Evolutionary conservation across 768 basidiomycete species (phyloP).

Genomic region (Hericium coralloides): DNA sequence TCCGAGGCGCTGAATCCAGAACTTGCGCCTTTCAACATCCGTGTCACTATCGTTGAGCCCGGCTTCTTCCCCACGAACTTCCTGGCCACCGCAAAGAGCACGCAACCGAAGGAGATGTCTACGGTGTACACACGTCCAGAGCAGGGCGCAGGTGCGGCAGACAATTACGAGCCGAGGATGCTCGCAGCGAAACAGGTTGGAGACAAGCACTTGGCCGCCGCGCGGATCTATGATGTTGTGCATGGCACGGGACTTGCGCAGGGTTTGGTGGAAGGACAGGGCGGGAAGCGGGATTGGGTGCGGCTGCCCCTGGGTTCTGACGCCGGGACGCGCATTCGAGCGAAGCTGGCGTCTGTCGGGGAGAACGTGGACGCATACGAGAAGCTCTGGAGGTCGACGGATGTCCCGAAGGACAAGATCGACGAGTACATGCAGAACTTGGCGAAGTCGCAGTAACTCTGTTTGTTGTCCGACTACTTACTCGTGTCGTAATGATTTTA

Average conservation of each 20-base stretch:
- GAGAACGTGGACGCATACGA: conserved; percentile 18
- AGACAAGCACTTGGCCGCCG: conserved; percentile 15
- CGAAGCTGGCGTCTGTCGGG: conserved; percentile 11
- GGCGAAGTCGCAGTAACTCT: too few relatives aligned
- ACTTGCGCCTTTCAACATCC: conserved; percentile 20
- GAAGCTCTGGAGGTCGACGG: conserved; percentile 19
- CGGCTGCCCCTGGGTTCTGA: conserved; percentile 19
- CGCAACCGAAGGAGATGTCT: background rate
- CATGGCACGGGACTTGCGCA: conserved; percentile 13
- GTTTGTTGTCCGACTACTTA: too few relatives aligned
- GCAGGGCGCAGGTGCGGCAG: conserved; percentile 10
- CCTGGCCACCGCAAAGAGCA: conserved; percentile 5
- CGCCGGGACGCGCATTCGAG: conserved; percentile 12
- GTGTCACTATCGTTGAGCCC: conserved; percentile 17
- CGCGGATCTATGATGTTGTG: conserved; percentile 19
- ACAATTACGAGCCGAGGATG: conserved; percentile 1
- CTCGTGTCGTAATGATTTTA: too few relatives aligned
- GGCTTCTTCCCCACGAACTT: conserved; percentile 23
- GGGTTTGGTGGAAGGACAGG: conserved; percentile 6
- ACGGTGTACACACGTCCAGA: conserved; percentile 14
- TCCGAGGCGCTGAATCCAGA: conserved; percentile 20
- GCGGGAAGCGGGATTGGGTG: conserved; percentile 14
- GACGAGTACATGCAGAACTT: background rate
- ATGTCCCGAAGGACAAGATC: conserved; percentile 14
- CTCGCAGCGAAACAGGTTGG: conserved; percentile 15